A percentile compares a stretch with the other conserved stretches of the same genome.
Evolutionary conservation across 2,329 filamentous ascomycete species (phyloP).

Genomic region (Aspergillus nomiae): DNA sequence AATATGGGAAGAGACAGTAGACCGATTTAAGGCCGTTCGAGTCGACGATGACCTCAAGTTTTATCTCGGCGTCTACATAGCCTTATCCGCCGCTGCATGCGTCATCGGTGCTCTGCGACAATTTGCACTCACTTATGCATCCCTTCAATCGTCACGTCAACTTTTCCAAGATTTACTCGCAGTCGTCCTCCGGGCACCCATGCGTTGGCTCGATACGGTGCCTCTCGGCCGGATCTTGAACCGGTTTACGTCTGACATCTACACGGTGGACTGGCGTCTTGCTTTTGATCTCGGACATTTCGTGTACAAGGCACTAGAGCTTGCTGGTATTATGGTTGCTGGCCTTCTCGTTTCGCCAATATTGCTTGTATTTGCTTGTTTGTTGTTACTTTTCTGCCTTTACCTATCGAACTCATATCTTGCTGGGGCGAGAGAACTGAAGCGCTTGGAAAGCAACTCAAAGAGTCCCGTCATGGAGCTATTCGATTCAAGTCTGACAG

Average conservation of each 20-base stretch:
- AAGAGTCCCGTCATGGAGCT: constrained; percentile 80
- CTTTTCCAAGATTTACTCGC: constrained; percentile 70
- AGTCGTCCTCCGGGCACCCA: constrained; percentile 67
- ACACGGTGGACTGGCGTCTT: constrained; percentile 68
- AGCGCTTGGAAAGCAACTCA: constrained; percentile 72
- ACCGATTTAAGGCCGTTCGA: not conserved
- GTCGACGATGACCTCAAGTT: constrained; percentile 51
- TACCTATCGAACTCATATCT: constrained; percentile 65
- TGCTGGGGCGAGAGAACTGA: constrained; percentile 57
- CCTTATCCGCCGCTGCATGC: constrained; percentile 59
- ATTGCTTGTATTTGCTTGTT: constrained; percentile 62
- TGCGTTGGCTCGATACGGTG: constrained; percentile 79
- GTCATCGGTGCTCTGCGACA: constrained; percentile 55
- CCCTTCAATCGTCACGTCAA: constrained; percentile 65
- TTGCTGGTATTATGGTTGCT: constrained; percentile 67
- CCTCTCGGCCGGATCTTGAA: constrained; percentile 75
- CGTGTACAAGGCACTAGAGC: constrained; percentile 60
- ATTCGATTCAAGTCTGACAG: constrained; percentile 71
- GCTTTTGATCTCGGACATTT: constrained; percentile 65
- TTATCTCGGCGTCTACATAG: constrained; percentile 58
- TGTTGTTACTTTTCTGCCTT: constrained; percentile 60
- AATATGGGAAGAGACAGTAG: not conserved
- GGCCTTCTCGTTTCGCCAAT: constrained; percentile 66
- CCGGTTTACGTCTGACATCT: constrained; percentile 75
- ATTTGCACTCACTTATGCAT: constrained; percentile 57